Evolutionary conservation across 805 yeast species (phyloP).

Genomic region (Ogataea sp.): DNA sequence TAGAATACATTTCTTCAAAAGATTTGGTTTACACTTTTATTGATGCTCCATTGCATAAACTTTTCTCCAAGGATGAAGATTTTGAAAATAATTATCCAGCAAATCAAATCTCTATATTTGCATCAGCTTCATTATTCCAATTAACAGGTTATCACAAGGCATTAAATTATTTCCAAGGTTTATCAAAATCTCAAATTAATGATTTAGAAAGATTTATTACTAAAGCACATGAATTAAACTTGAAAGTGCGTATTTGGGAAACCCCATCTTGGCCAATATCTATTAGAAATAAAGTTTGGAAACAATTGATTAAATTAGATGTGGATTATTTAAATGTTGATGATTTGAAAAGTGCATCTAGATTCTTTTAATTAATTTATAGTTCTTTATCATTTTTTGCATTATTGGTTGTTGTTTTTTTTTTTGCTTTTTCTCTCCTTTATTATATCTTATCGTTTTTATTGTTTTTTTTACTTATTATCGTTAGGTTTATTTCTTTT

Average conservation of each 20-base stretch:
- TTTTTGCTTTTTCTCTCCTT: background rate
- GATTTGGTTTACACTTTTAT: constrained; percentile 31
- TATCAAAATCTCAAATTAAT: constrained; percentile 25
- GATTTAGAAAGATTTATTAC: constrained; percentile 15
- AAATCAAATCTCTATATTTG: constrained; percentile 12
- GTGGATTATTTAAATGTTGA: constrained; percentile 58
- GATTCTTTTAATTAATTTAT: background rate
- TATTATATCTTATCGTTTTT: no score
- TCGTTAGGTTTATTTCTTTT: no score
- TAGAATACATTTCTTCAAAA: constrained; percentile 22
- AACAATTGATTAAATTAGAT: constrained; percentile 36
- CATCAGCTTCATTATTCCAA: constrained; percentile 15
- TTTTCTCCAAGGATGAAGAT: constrained; percentile 11
- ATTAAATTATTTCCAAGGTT: constrained; percentile 17
- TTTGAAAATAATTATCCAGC: constrained; percentile 10
- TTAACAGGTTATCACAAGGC: constrained; percentile 11
- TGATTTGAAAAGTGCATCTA: constrained; percentile 29
- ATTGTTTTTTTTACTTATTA: background rate
- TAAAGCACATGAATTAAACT: constrained; percentile 39
- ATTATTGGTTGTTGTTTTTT: background rate
- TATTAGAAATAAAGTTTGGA: constrained; percentile 40
- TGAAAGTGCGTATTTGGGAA: constrained; percentile 64
- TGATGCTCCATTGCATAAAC: constrained; percentile 41
- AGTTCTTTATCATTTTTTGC: background rate
- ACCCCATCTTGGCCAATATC: constrained; percentile 56